Evolutionary conservation across 306 rosid genomes (phyloP), one percentile per base, ranked within the genome.

Genomic region (Quercus glauca): DNA sequence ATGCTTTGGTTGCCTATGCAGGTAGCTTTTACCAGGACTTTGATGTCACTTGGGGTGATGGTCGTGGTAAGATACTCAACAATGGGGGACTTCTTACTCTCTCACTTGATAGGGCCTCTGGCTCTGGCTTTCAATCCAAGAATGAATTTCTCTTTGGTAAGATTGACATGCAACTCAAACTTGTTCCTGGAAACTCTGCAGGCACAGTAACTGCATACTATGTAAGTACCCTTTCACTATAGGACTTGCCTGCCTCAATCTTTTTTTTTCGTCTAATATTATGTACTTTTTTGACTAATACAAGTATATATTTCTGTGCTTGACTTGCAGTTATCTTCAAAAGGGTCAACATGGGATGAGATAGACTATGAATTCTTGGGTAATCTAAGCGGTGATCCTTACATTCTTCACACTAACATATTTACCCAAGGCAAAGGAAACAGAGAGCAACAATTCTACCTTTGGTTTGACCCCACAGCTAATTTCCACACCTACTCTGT

Each of bases 191-290:
- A 73, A 88, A 89, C 77, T 92, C 93, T 13, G 97, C 95, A 18
- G 97, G 97, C 81, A 89, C 93, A 26, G 97, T 92, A 76, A 87
- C 97, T 28, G 91, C 95, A 53, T 92, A 87, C 58, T 92, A 92
- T 81, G 92, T 87, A 90, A 75, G 84, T 28, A 37, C 37, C 31
- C 52, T 19, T 0, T 1, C 10, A 23, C 53, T 17, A 31, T 52
- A 17, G 10, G 15, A 12, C 53, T 49, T 9, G 29, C 20, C 23
- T 20, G 1, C 33, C 13, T 9, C 21, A 41, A 11, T 15, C 3
- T 21, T 49, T n/a, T 4, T 14, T 31, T 31, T 5, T 33, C 0
- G 1, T 1, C 37, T 4, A 18, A 52, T 49, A 1, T 12, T 49
- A 49, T 49, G 13, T 13, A 7, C 20, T 14, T 45, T 49, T 49